These are phyloP conservation scores for Boletales sp. DNA, from an alignment of 768 basidiomycete genomes.

Conservation along the genomic window DNA sequence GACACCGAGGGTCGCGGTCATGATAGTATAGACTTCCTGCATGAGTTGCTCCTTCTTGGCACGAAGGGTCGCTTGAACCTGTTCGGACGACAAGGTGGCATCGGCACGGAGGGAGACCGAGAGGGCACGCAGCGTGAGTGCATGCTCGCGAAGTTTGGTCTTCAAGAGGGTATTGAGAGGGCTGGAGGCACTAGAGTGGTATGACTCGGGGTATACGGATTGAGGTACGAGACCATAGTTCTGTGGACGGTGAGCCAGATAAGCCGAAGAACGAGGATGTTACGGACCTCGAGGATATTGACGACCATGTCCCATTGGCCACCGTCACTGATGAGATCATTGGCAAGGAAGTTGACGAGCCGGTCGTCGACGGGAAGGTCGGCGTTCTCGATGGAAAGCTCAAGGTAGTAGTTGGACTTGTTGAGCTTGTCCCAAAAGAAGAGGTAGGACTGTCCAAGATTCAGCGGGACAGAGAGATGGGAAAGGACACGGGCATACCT, in stretches of 20 bases:
- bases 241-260: slow-evolving; percentile 36
- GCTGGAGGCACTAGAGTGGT: slow-evolving; percentile 69
- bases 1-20: slow-evolving; percentile 83
- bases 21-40: slow-evolving; percentile 77
- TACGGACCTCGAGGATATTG: slow-evolving; percentile 56
- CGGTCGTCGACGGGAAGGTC: slow-evolving; percentile 81
- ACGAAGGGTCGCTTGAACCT: slow-evolving; percentile 54
- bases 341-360: slow-evolving; percentile 71
- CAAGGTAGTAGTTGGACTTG: slow-evolving; percentile 87
- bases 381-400: slow-evolving; percentile 78
- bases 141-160: slow-evolving; percentile 88
- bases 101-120: slow-evolving; percentile 50
- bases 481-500: slow-evolving; percentile 42
- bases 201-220: slow-evolving; percentile 77
- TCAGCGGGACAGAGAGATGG: slow-evolving; percentile 3
- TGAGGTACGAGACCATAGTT: slow-evolving; percentile 89
- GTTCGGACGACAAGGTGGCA: slow-evolving; percentile 41
- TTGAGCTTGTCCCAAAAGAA: slow-evolving; percentile 98
- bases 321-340: slow-evolving; percentile 82
- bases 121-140: slow-evolving; percentile 72
- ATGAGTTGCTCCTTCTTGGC: slow-evolving; percentile 84
- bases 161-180: slow-evolving; percentile 80
- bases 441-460: slow-evolving; percentile 61
- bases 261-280: neutral
- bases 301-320: slow-evolving; percentile 95